Conservation (phyloP, 208 protist genomes). For the Trypanosoma lewisi region DNA sequence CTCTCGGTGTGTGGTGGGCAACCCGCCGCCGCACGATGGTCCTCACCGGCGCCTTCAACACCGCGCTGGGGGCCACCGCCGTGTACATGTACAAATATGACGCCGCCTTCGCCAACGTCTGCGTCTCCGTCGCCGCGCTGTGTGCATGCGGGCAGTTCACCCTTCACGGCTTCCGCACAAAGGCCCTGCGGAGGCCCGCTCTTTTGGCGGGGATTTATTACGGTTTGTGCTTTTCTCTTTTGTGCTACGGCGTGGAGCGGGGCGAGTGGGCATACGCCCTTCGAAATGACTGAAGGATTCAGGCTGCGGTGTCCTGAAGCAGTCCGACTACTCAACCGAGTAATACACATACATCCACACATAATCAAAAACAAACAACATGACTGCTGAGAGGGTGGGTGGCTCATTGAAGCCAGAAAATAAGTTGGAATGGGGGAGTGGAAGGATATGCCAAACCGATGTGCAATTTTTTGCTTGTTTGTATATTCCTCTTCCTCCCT, state of each 20-base stretch:
- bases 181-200: conserved; percentile 34
- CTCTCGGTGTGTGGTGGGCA: conserved; percentile 56
- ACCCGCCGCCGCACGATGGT: conserved; percentile 65
- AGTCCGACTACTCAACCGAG: too few species aligned
- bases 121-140: conserved; percentile 41
- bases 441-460: too few species aligned
- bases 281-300: conserved; percentile 42
- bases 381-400: background rate
- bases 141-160: conserved; percentile 63
- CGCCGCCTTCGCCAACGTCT: conserved; percentile 54
- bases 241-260: conserved; percentile 49
- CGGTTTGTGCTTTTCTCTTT: conserved; percentile 44
- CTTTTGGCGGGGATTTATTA: conserved; percentile 41
- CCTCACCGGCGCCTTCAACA: conserved; percentile 66
- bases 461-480: too few species aligned
- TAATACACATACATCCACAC: too few species aligned
- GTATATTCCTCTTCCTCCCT: too few species aligned
- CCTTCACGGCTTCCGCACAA: conserved; percentile 62
- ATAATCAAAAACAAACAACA: background rate
- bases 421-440: background rate
- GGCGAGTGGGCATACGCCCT: conserved; percentile 62
- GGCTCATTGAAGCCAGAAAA: background rate
- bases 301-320: too few species aligned
- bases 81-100: conserved; percentile 51
- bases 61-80: conserved; percentile 42